Conservation (phyloP, 768 basidiomycete genomes). For the Pisolithus marmoratus region DNA sequence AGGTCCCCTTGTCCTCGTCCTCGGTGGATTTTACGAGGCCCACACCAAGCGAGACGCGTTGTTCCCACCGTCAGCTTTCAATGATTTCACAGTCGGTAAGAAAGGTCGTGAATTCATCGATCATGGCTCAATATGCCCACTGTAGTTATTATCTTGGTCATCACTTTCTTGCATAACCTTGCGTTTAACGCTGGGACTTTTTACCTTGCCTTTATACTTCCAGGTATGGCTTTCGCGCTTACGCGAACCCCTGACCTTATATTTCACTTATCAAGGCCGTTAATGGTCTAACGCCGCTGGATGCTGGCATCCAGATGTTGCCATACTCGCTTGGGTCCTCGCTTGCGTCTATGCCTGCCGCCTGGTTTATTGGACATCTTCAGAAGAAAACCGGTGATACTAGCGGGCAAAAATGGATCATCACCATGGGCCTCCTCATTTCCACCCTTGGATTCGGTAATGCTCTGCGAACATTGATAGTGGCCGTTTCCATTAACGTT, state of each 20-base stretch:
- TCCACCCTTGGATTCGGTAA: conserved; percentile 72
- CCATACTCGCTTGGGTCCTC: conserved; percentile 86
- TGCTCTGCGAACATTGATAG: conserved; percentile 9
- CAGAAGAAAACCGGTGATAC: conserved; percentile 53
- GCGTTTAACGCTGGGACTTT: conserved; percentile 83
- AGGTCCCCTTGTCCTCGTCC: conserved; percentile 49
- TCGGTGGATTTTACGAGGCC: conserved; percentile 64
- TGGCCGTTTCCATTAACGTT: conserved; percentile 7
- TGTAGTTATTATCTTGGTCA: conserved; percentile 57
- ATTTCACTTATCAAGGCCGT: conserved; percentile 45
- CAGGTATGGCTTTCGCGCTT: conserved; percentile 45
- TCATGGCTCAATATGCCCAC: conserved; percentile 7
- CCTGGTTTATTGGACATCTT: conserved; percentile 74
- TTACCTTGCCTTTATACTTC: conserved; percentile 77
- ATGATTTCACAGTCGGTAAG: conserved; percentile 54
- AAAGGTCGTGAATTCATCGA: conserved; percentile 8
- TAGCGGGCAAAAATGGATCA: conserved; percentile 60
- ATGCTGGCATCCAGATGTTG: conserved; percentile 69
- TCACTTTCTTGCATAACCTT: conserved; percentile 78
- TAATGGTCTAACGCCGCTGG: conserved; percentile 60
- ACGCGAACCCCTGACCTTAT: conserved; percentile 1
- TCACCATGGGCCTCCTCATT: conserved; percentile 56
- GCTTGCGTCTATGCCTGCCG: conserved; percentile 76
- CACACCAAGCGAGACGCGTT: conserved; percentile 62
- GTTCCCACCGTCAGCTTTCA: conserved; percentile 63